Evolutionary conservation across 1,284 basidiomycete species (phyloP), one percentile per base, ranked within the genome.

Genomic region (Sanguinoderma infundibulare): DNA sequence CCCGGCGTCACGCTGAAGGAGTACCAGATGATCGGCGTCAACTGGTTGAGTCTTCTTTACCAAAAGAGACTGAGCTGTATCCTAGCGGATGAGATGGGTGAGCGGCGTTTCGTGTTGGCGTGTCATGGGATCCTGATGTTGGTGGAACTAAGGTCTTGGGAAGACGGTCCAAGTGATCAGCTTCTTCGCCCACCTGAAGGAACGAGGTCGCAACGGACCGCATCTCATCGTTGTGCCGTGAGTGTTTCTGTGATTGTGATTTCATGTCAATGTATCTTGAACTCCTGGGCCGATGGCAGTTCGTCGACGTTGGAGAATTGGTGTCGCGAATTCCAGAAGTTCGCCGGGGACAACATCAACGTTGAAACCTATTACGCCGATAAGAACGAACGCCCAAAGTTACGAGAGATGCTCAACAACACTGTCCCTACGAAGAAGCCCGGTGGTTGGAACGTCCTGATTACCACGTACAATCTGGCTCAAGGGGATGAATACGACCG

Each of bases 81-180:
- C 73, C 83, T 99, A 30, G 97, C 97, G 1, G 97, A 99, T 77
- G 96, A 98, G 77, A 98, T 98, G 96, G 95, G 96, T 91, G 73
- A 68, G 86, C 82, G 3, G 24, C 55, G 30, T 59, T 44, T 60
- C 52, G 9, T 56, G 60, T 59, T 67, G 51, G 42, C 22, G 10
- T 66, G 49, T 32, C 36, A 63, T 35, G 53, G 55, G 38, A 22
- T 46, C 50, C 59, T 32, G 52, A 36, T 24, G 57, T 20, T 17
- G 28, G 47, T 28, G 39, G 4, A 22, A 10, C 53, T n/a, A 20
- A 69, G 94, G 96, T 70, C 87, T 99, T 60, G 98, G 98, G 32
- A 99, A 99, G 82, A 99, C 97, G 1, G 92, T 96, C 26, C 97
- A 99, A 78, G 97, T 99, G 57, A 98, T 99, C 71, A 92, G 95